Conservation (phyloP, 2,329 filamentous ascomycete genomes). For the Canariomyces notabilis region DNA sequence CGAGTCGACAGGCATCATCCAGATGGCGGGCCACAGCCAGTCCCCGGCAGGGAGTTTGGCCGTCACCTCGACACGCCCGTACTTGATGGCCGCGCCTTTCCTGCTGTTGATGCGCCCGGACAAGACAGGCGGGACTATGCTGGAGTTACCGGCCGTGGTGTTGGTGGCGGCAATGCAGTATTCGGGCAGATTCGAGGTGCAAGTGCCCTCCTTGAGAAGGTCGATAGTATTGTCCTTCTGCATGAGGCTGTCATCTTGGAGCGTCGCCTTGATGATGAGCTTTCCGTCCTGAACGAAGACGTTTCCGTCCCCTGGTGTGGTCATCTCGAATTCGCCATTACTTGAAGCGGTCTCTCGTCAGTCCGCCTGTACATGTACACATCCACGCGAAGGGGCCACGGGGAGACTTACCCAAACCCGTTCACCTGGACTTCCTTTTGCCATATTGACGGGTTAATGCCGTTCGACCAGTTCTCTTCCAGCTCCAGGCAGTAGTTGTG, state of each 20-base stretch:
- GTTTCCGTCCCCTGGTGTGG: conserved; percentile 67
- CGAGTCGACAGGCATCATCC: conserved; percentile 73
- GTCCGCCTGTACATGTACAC: background rate
- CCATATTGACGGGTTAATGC: conserved; percentile 60
- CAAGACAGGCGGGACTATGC: conserved; percentile 70
- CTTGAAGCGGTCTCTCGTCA: conserved; percentile 35
- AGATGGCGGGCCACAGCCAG: conserved; percentile 91
- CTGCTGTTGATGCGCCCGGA: conserved; percentile 76
- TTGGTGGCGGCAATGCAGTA: conserved; percentile 71
- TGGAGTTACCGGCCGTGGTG: conserved; percentile 62
- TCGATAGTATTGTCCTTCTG: conserved; percentile 63
- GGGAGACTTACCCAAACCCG: conserved; percentile 62
- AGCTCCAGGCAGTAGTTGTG: conserved; percentile 69
- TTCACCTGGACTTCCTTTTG: conserved; percentile 69
- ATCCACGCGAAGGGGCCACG: background rate
- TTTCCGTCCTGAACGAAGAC: conserved; percentile 65
- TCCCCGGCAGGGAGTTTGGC: conserved; percentile 73
- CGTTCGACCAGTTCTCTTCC: conserved; percentile 59
- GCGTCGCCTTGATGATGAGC: conserved; percentile 71
- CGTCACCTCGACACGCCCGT: conserved; percentile 74
- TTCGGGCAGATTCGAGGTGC: conserved; percentile 55
- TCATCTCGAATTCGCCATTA: conserved; percentile 77
- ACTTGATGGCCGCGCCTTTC: conserved; percentile 66
- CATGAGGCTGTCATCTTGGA: conserved; percentile 64
- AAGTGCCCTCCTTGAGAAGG: conserved; percentile 59